Evolutionary conservation across 2,329 filamentous ascomycete species (phyloP).

Genomic region (Cyphellophora europaea): DNA sequence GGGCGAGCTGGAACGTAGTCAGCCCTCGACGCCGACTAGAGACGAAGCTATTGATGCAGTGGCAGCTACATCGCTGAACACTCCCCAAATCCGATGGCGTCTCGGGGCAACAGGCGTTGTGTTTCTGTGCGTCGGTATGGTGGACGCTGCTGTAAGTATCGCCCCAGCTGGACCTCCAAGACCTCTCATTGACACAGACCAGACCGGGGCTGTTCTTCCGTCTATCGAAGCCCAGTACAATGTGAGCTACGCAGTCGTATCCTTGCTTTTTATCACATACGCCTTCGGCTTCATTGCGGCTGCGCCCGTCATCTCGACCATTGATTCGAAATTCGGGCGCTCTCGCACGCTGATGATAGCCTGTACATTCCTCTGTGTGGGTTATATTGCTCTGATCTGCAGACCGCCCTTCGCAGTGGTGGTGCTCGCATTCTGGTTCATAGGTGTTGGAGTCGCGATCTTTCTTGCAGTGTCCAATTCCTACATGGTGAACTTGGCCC

Average conservation of each 20-base stretch:
- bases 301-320: constrained; percentile 57
- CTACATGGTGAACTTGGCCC: constrained; percentile 44
- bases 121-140: constrained; percentile 61
- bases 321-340: constrained; percentile 56
- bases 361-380: constrained; percentile 47
- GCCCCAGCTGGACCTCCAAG: not conserved
- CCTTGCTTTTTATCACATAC: constrained; percentile 71
- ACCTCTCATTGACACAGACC: not conserved
- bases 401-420: constrained; percentile 63
- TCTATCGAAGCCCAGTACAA: constrained; percentile 68
- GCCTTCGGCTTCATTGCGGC: constrained; percentile 67
- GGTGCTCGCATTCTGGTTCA: constrained; percentile 58
- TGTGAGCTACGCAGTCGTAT: constrained; percentile 70
- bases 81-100: constrained; percentile 59
- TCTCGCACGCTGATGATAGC: constrained; percentile 53
- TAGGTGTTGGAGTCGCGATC: constrained; percentile 45
- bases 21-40: constrained; percentile 13
- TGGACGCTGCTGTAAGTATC: constrained; percentile 49
- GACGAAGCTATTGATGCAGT: constrained; percentile 18
- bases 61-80: constrained; percentile 19
- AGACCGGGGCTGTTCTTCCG: constrained; percentile 66
- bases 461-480: constrained; percentile 48
- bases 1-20: constrained; percentile 20
- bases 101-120: constrained; percentile 55
- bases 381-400: constrained; percentile 56